phyloP scores from a whole-genome alignment of 768 basidiomycete genomes.

The Candolleomyces efflorescens region DNA sequence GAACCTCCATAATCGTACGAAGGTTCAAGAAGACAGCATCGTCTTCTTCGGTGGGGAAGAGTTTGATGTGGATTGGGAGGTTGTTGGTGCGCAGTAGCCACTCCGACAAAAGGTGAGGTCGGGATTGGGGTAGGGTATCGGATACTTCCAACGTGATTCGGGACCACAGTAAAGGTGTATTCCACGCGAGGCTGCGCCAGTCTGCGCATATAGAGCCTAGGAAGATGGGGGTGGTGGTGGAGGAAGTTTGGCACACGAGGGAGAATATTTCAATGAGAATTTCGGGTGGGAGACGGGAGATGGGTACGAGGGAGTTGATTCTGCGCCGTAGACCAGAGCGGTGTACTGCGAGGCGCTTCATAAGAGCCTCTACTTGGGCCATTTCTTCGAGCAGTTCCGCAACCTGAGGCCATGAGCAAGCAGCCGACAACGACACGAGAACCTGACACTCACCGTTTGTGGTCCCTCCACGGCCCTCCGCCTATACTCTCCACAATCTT shows the following conservation, averaged over 20 bases:
- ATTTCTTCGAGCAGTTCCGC: constrained; percentile 16
- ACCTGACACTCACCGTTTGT: not conserved
- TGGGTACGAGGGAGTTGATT: constrained; percentile 15
- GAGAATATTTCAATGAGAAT: constrained; percentile 9
- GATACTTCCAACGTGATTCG: not conserved
- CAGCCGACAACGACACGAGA: not conserved
- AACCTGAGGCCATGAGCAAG: not conserved
- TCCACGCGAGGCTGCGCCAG: constrained; percentile 7
- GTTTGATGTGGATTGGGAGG: constrained; percentile 20
- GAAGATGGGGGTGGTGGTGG: constrained; percentile 10
- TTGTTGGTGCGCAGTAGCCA: constrained; percentile 11
- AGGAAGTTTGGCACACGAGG: constrained; percentile 15
- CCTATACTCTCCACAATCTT: not conserved
- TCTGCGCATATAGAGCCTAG: constrained; percentile 7
- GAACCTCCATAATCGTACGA: constrained; percentile 15
- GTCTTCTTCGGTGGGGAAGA: constrained; percentile 16
- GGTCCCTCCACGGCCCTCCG: not conserved
- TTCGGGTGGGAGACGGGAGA: constrained; percentile 6
- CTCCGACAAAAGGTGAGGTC: constrained; percentile 12
- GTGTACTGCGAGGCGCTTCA: constrained; percentile 13
- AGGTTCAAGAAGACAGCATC: constrained; percentile 15
- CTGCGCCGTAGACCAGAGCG: constrained; percentile 13
- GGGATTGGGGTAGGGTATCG: not conserved
- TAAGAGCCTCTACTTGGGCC: constrained; percentile 13
- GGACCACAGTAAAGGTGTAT: constrained; percentile 4